Base-by-base conservation (phyloP, 1,284 basidiomycete species). In the Ganoderma resinaceum region DNA sequence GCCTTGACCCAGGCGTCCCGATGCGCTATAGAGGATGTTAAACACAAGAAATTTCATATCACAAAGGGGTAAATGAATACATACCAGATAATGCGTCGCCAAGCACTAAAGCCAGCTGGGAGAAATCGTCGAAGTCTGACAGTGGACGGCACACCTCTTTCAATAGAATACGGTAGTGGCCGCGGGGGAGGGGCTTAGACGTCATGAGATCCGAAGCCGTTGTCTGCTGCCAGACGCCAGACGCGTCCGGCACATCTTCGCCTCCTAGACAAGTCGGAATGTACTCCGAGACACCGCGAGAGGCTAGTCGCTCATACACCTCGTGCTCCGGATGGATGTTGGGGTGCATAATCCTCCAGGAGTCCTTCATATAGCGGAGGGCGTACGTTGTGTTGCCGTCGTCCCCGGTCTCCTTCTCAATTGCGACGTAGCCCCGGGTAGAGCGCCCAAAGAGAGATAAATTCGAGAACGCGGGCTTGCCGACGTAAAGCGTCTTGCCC, bases 1-100 rank as follows among this genome's bases (percentile, higher is more conserved):
- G 69, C 73, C 33, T 58, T 60, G 8, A 26, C 38, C 65, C 69
- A 70, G 2, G 69, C 69, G n/a, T 55, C 63, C 16, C 53, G 31
- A 35, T 74, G 73, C 20, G 61, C 73, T 74, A 52, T 5, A 40
- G 23, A 52, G 1, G 20, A 33, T 18, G 11, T 16, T 6, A 23
- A 14, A 42, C 23, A 57, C 43, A 16, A n/a, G 43, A 6, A 46
- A 20, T 12, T 20, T 5, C 43, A 49, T 6, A 33, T 23, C n/a
- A n/a, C n/a, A n/a, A n/a, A n/a, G n/a, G n/a, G 52, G 33, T 3
- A n/a, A n/a, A n/a, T 23, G 23, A 38, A 8, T 3, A 62, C 61
- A 1, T 26, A 63, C 66, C 61, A 14, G 9, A 2, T 1, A 67
- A 7, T 4, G 58, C 66, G 7, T 63, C 26, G 0, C 31, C 11